Evolutionary conservation across 2,329 filamentous ascomycete species (phyloP).

Genomic region (Trichoderma sp.): DNA sequence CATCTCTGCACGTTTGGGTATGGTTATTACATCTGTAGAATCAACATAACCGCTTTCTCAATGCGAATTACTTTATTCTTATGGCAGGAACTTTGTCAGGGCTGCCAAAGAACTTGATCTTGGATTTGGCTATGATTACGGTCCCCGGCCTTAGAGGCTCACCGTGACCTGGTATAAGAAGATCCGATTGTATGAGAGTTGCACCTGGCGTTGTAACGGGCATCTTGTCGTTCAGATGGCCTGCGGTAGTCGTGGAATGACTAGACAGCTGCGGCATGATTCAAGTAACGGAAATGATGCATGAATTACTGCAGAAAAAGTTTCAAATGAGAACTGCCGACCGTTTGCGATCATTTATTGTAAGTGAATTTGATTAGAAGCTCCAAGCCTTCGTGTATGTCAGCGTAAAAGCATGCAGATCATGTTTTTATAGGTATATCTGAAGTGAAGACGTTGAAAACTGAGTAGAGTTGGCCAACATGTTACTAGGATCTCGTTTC

Average conservation of each 20-base stretch:
- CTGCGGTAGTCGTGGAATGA: neutral
- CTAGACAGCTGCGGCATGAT: neutral
- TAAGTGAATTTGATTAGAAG: neutral
- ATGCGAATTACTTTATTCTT: no score
- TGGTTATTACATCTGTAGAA: no score
- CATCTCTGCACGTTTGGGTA: no score
- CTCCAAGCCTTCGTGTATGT: neutral
- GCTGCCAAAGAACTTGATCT: neutral
- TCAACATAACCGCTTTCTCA: no score
- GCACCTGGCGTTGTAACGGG: neutral
- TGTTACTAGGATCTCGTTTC: no score
- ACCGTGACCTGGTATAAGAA: neutral
- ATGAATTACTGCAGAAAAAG: neutral
- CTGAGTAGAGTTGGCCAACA: no score
- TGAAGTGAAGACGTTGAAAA: no score
- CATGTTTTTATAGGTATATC: no score
- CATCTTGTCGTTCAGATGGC: neutral
- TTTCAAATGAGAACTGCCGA: neutral
- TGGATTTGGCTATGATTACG: neutral
- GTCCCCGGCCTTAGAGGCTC: neutral
- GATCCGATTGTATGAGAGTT: neutral
- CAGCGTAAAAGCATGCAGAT: neutral
- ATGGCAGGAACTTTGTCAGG: neutral
- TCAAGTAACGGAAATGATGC: neutral
- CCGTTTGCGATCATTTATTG: accelerated